Conservation (phyloP, 2,329 filamentous ascomycete species). For the Fusarium tuaranense region DNA sequence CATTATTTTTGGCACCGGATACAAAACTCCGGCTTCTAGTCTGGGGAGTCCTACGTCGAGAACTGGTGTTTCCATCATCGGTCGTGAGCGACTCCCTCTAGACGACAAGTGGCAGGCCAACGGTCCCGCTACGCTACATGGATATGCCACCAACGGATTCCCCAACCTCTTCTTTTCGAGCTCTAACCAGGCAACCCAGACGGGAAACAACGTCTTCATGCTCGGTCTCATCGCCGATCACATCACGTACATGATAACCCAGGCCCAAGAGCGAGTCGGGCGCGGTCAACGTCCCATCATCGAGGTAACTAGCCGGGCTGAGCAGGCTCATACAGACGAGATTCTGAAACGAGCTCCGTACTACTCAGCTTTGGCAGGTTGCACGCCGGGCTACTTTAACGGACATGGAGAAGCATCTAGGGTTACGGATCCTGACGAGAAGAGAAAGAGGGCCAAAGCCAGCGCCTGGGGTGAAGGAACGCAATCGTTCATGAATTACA, state of each 20-base stretch:
- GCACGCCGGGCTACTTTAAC: constrained; percentile 4
- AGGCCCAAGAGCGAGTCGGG: not conserved
- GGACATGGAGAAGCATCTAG: not conserved
- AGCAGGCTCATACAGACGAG: constrained; percentile 4
- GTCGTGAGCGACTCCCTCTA: constrained; percentile 57
- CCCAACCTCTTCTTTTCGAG: constrained; percentile 66
- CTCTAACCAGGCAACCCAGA: constrained; percentile 53
- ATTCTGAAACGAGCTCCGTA: constrained; percentile 4
- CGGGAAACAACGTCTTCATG: constrained; percentile 52
- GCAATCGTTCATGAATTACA: constrained; percentile 1
- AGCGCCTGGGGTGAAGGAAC: constrained; percentile 5
- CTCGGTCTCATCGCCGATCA: constrained; percentile 47
- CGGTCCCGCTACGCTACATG: constrained; percentile 64
- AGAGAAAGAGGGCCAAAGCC: not conserved
- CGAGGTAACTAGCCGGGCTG: not conserved
- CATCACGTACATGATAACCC: not conserved
- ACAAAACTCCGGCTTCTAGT: constrained; percentile 40
- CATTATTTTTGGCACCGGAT: constrained; percentile 50
- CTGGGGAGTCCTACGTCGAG: not conserved
- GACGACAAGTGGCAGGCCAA: constrained; percentile 56
- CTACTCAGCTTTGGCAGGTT: constrained; percentile 3
- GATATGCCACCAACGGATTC: constrained; percentile 59
- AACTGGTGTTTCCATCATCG: constrained; percentile 48
- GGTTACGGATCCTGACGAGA: constrained; percentile 1
- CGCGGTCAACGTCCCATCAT: not conserved